These are phyloP conservation scores for Neolentinus lepideus DNA, from an alignment of 1,284 basidiomycete genomes.

Conservation along the genomic window DNA sequence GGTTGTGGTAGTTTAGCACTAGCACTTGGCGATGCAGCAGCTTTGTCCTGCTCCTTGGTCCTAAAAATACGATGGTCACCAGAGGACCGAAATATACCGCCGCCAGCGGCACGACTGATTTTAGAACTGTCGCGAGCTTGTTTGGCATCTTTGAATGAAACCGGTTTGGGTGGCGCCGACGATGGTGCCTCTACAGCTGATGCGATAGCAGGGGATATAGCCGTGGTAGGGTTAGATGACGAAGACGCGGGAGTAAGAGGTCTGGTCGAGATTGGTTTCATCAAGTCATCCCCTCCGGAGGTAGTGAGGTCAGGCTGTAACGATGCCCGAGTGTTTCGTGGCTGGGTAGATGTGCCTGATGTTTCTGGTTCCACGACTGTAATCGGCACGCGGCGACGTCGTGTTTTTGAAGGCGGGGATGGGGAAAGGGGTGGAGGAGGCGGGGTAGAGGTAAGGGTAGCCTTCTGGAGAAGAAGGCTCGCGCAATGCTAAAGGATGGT, in stretches of 20 bases:
- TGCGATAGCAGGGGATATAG: conserved; percentile 9
- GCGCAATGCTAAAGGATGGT: conserved; percentile 5
- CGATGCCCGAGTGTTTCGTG: neutral
- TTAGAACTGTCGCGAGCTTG: conserved; percentile 37
- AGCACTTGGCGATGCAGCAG: neutral
- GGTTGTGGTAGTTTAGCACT: conserved; percentile 4
- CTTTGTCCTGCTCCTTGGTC: conserved; percentile 6
- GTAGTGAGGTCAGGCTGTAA: neutral
- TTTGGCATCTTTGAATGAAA: conserved; percentile 49
- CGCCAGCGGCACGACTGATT: conserved; percentile 36
- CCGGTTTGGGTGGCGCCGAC: conserved; percentile 13
- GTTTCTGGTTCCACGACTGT: conserved; percentile 45
- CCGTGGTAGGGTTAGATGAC: neutral
- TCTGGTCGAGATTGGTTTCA: conserved; percentile 28
- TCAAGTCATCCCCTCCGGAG: conserved; percentile 15
- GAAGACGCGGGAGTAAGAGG: conserved; percentile 11
- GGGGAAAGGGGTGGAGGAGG: conserved; percentile 9
- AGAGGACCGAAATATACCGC: conserved; percentile 50
- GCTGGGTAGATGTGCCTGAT: conserved; percentile 3
- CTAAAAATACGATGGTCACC: conserved; percentile 42
- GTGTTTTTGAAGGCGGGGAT: conserved; percentile 13
- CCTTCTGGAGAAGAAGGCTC: conserved; percentile 4
- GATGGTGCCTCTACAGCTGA: conserved; percentile 4
- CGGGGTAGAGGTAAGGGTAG: conserved; percentile 13
- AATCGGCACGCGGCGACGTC: conserved; percentile 63